Evolutionary conservation across 148 eudicot genomes (phyloP), one percentile per base, ranked within the genome.

Genomic region (Amaranthus cruentus): DNA sequence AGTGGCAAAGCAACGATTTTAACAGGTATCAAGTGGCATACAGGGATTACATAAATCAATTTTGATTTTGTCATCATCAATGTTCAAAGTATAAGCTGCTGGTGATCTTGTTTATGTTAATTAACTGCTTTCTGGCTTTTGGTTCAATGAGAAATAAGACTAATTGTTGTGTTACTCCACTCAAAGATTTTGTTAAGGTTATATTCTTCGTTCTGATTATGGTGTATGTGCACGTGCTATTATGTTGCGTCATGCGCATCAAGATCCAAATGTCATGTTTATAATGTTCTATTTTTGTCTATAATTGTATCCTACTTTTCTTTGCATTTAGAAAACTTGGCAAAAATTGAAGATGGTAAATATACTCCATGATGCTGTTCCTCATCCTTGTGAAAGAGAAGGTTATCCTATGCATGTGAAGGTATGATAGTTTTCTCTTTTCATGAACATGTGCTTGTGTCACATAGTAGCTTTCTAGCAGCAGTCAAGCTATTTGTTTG

Each of bases 401-500:
- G 90, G 93, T 50, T 81, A 85, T 81, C 98, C 98, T 9, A 91
- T 89, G 95, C 98, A 93, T 84, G 85, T 85, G 62, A 93, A 93
- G 98, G 98, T 93, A 83, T 76, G 66, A 61, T 51, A 10, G 12
- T 55, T 21, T 6, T 12, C 10, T 71, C 3, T 44, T 64, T 5
- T 9, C 3, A 43, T 51, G 52, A 62, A 62, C 11, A 62, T 13
- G 59, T 42, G 21, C 50, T 55, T 55, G 28, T 18, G 57, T 8
- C 47, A 15, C 38, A 28, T 9, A n/a, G 71, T 7, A 38, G 15
- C 7, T 70, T 70, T 70, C 2, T 28, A 43, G 42, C 28, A 1
- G 60, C 15, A 9, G 1, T 38, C 3, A 6, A 68, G 54, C 47
- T 21, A 28, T 51, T 66, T 51, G 14, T 2, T 62, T 49, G 59